phyloP scores from a whole-genome alignment of 2,329 filamentous ascomycete genomes.

The Aspergillus sp. region DNA sequence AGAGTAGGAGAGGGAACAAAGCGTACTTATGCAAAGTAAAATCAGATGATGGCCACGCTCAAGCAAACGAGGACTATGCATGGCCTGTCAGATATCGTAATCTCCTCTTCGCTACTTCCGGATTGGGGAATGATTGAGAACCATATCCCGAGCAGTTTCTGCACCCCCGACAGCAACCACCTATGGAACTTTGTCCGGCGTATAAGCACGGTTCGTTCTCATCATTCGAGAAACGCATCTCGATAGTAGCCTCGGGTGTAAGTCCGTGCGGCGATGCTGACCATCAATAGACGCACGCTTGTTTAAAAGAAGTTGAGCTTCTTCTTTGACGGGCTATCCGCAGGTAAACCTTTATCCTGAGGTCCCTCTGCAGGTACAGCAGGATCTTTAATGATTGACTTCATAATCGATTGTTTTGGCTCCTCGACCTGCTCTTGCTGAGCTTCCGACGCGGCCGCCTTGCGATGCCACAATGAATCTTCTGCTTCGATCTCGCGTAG shows the following conservation, averaged over 20 bases:
- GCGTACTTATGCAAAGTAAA: neutral
- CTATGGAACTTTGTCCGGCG: neutral
- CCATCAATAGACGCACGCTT: neutral
- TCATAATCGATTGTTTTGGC: neutral
- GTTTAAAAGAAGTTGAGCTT: slow-evolving; percentile 36
- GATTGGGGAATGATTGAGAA: neutral
- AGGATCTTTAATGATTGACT: slow-evolving; percentile 22
- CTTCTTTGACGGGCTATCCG: slow-evolving; percentile 21
- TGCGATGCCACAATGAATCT: slow-evolving; percentile 41
- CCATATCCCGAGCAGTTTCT: neutral
- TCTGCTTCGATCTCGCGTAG: slow-evolving; percentile 44
- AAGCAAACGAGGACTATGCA: neutral
- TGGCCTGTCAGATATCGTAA: neutral
- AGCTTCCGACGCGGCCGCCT: slow-evolving; percentile 6
- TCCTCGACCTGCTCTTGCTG: neutral
- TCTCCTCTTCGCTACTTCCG: neutral
- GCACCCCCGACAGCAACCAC: neutral
- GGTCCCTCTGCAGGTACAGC: slow-evolving; percentile 15
- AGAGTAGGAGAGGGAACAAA: neutral
- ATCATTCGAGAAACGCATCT: neutral
- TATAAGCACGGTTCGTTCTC: neutral
- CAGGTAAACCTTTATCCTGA: slow-evolving; percentile 16
- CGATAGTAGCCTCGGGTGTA: neutral
- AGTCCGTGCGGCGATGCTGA: neutral
- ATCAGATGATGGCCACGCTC: neutral